Percentiles rank a stretch among this genome's conserved stretches.
Evolutionary conservation across 2,329 filamentous ascomycete species (phyloP).

Genomic region (Pestalotiopsis sp.): DNA sequence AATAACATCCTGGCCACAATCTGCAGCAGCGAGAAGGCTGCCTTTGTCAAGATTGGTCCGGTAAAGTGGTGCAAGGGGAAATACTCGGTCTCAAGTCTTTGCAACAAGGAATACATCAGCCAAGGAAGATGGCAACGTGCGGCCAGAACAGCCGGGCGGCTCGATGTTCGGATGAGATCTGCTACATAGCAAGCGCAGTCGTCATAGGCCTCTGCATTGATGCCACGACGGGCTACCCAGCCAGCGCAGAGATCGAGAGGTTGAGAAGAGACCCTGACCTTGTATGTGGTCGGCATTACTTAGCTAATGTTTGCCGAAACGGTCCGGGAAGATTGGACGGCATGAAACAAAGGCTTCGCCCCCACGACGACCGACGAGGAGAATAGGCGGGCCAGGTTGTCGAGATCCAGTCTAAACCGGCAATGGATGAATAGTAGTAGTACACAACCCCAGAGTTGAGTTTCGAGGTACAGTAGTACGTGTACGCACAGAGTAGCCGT

Average conservation of each 20-base stretch:
- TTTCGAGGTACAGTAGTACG: not conserved
- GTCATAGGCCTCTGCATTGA: not conserved
- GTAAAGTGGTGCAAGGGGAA: not conserved
- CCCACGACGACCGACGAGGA: not conserved
- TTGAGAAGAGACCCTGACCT: not conserved
- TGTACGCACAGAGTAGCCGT: not conserved
- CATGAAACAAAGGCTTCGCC: not conserved
- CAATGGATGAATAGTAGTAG: not conserved
- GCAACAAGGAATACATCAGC: not conserved
- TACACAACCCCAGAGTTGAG: not conserved
- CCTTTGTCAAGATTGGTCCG: not conserved
- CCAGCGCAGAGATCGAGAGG: not conserved
- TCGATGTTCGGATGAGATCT: slow-evolving; percentile 1
- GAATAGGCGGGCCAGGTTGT: not conserved
- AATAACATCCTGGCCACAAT: not conserved
- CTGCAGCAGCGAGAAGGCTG: not conserved
- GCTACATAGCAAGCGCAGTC: not conserved
- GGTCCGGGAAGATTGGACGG: not conserved
- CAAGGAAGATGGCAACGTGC: not conserved
- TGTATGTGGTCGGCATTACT: not conserved
- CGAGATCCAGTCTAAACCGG: not conserved
- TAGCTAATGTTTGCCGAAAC: slow-evolving; percentile 1
- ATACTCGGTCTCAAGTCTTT: not conserved
- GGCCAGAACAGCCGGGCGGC: not conserved
- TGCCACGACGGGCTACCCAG: not conserved